Percentiles rank a stretch among this genome's conserved stretches.
These are phyloP conservation scores for Cutaneotrichosporon sp. DNA, from an alignment of 1,284 basidiomycete genomes.

Conservation along the genomic window DNA sequence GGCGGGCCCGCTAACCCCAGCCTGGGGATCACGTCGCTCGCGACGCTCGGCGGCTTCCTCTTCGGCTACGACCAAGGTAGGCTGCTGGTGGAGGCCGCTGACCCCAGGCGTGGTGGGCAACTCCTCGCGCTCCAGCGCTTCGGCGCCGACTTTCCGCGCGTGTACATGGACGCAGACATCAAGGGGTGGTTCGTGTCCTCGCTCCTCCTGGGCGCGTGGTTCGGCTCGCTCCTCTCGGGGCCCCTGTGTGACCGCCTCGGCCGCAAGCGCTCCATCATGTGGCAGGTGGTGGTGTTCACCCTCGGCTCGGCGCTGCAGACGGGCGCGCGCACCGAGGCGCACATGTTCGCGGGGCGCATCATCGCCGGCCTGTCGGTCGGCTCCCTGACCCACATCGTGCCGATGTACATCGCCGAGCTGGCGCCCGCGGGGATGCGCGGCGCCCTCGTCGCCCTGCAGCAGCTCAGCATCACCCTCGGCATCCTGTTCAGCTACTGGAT, in stretches of 20 bases:
- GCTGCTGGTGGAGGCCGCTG: too few relatives aligned
- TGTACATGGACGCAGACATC: slow-evolving; percentile 13
- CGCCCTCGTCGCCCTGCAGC: slow-evolving; percentile 72
- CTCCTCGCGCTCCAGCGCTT: slow-evolving; percentile 24
- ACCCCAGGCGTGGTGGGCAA: slow-evolving; percentile 26
- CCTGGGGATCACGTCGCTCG: slow-evolving; percentile 11
- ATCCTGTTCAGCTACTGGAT: slow-evolving; percentile 21
- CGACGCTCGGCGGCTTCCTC: slow-evolving; percentile 19
- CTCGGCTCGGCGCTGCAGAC: slow-evolving; percentile 58
- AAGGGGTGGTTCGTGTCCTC: slow-evolving; percentile 28
- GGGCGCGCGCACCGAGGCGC: slow-evolving; percentile 55
- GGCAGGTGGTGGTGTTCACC: slow-evolving; percentile 50
- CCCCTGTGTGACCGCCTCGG: slow-evolving; percentile 31
- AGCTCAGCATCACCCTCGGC: slow-evolving; percentile 61
- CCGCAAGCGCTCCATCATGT: slow-evolving; percentile 29
- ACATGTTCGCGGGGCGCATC: slow-evolving; percentile 14
- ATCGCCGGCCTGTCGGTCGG: slow-evolving; percentile 19
- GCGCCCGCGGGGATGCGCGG: slow-evolving; percentile 74
- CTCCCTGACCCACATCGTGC: slow-evolving; percentile 29
- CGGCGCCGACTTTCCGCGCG: slow-evolving; percentile 22
- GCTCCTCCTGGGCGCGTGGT: slow-evolving; percentile 27
- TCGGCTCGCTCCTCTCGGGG: slow-evolving; percentile 28
- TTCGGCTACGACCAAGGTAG: slow-evolving; percentile 27
- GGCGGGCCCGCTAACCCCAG: background rate
- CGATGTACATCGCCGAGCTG: slow-evolving; percentile 53